Evolutionary conservation across 31 red algal genomes (phyloP).

Genomic region (Porphyra umbilicalis): DNA sequence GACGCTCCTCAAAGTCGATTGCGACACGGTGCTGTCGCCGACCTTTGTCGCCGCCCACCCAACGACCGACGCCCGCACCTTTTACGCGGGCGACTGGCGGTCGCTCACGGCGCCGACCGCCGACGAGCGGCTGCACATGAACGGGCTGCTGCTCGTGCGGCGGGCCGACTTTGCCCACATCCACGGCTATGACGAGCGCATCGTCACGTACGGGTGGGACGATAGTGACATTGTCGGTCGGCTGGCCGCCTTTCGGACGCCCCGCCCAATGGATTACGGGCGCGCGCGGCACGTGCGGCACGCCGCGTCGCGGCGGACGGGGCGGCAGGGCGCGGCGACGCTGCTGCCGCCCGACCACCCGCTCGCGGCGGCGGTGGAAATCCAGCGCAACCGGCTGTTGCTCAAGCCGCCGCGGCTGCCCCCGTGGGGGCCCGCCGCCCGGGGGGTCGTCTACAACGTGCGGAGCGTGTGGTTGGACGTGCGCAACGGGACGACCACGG

Average conservation of each 20-base stretch:
- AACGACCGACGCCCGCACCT: slow-evolving; percentile 2
- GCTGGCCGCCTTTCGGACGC: slow-evolving; percentile 9
- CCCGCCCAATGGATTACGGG: slow-evolving; percentile 18
- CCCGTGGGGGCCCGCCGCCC: slow-evolving; percentile 18
- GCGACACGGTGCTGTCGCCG: slow-evolving; percentile 39
- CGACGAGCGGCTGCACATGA: slow-evolving; percentile 33
- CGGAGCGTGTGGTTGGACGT: slow-evolving; percentile 17
- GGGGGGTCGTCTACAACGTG: slow-evolving; percentile 7
- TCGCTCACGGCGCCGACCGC: slow-evolving; percentile 10
- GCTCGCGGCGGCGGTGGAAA: slow-evolving; percentile 62
- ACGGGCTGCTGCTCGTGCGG: slow-evolving; percentile 25
- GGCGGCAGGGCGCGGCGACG: slow-evolving; percentile 8
- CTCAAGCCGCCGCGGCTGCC: slow-evolving; percentile 24
- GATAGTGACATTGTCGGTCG: slow-evolving; percentile 58
- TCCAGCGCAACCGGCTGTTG: slow-evolving; percentile 52
- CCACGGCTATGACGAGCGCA: slow-evolving; percentile 72
- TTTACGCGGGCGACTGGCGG: slow-evolving; percentile 54
- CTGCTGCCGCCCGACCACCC: slow-evolving; percentile 29
- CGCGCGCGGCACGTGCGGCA: slow-evolving; percentile 31
- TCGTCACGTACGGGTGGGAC: slow-evolving; percentile 72
- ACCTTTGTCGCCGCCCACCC: slow-evolving; percentile 38
- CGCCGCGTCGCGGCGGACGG: slow-evolving; percentile 20
- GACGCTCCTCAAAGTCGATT: slow-evolving; percentile 50
- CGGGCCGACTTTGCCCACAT: slow-evolving; percentile 20
- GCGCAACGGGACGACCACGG: background rate